phyloP scores from a whole-genome alignment of 495 filamentous ascomycete species.

The Thermothielavioides terrestris region DNA sequence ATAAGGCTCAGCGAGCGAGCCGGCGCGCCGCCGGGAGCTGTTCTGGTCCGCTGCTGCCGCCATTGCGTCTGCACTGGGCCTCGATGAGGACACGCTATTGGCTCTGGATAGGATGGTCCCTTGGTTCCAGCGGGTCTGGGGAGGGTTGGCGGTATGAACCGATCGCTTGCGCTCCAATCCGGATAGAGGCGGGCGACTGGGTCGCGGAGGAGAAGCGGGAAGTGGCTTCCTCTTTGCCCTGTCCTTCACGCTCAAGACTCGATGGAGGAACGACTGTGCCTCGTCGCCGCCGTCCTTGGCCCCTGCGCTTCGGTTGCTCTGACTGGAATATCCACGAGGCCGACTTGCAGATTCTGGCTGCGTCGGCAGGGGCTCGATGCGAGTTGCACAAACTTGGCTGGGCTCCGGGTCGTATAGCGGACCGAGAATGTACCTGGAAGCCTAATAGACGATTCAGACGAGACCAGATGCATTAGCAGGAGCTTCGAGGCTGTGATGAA shows the following conservation, averaged over 20 bases:
- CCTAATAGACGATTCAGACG: constrained; percentile 26
- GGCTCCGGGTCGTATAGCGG: constrained; percentile 34
- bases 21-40: constrained; percentile 10
- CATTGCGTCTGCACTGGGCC: constrained; percentile 8
- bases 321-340: neutral
- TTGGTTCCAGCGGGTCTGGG: constrained; percentile 21
- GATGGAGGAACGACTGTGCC: constrained; percentile 12
- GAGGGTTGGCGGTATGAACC: constrained; percentile 18
- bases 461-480: neutral
- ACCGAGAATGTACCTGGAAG: constrained; percentile 48
- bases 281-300: constrained; percentile 8
- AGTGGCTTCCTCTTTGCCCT: constrained; percentile 11
- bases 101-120: constrained; percentile 21
- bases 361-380: constrained; percentile 17
- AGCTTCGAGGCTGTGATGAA: neutral
- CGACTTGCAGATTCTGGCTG: constrained; percentile 29
- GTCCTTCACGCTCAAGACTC: constrained; percentile 14
- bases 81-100: constrained; percentile 20
- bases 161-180: constrained; percentile 12
- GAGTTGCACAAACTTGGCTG: constrained; percentile 23
- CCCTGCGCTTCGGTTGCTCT: neutral
- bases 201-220: constrained; percentile 10
- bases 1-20: constrained; percentile 19
- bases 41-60: neutral
- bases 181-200: constrained; percentile 3